A percentile compares a stretch with the other conserved stretches of the same genome.
These are phyloP conservation scores for Citrus mangshanensis DNA, from an alignment of 345 rosid species.

Conservation along the genomic window DNA sequence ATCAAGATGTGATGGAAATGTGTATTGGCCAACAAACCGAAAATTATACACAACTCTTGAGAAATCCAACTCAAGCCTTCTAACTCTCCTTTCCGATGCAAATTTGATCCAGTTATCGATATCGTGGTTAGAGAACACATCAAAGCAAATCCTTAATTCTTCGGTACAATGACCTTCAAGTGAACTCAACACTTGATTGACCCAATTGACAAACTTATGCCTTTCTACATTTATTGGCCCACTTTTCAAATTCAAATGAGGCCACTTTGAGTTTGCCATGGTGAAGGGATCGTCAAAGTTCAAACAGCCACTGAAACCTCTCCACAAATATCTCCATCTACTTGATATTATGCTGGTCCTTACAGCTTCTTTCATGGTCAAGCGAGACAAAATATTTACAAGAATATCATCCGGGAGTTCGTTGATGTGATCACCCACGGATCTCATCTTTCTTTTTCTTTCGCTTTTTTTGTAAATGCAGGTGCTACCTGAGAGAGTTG, in stretches of 20 bases:
- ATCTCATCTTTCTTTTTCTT: not conserved
- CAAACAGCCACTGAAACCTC: not conserved
- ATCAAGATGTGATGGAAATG: not conserved
- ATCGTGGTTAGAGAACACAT: not conserved
- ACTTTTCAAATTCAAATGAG: not conserved
- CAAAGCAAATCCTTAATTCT: not conserved
- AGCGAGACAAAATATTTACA: not conserved
- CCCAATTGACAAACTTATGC: not conserved
- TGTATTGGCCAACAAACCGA: not conserved
- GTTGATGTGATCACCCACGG: not conserved
- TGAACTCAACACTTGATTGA: not conserved
- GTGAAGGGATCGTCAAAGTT: not conserved
- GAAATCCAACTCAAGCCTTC: not conserved
- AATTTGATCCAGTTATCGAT: not conserved
- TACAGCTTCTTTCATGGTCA: not conserved
- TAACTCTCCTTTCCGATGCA: not conserved
- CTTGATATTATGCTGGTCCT: not conserved
- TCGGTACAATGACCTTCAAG: not conserved
- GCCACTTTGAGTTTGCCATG: not conserved
- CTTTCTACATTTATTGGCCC: not conserved
- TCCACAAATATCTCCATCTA: not conserved
- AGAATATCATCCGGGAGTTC: not conserved
- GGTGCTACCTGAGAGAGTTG: not conserved
- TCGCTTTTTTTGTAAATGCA: not conserved
- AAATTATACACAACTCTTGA: not conserved